Conservation (phyloP, 495 filamentous ascomycete genomes). For the Aspergillus egyptiacus region DNA sequence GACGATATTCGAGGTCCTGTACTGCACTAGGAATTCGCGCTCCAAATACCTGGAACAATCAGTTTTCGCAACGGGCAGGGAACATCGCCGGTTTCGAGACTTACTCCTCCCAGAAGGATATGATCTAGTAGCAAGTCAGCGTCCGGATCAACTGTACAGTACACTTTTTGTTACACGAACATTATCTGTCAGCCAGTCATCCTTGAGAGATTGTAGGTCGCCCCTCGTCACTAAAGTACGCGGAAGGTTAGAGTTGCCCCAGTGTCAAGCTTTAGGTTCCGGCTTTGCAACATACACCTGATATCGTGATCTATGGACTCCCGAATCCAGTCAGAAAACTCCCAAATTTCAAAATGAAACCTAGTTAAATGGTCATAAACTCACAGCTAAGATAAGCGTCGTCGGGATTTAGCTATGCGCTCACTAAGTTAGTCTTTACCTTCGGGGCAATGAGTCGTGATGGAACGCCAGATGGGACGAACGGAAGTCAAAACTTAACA, state of each 20-base stretch:
- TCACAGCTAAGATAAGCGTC: constrained; percentile 69
- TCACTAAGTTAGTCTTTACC: constrained; percentile 7
- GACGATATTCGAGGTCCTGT: constrained; percentile 75
- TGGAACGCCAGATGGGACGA: not conserved
- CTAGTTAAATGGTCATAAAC: constrained; percentile 22
- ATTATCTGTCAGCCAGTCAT: constrained; percentile 98
- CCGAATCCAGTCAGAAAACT: constrained; percentile 17
- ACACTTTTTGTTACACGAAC: constrained; percentile 43
- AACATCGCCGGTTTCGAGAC: constrained; percentile 20
- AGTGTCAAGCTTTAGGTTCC: not conserved
- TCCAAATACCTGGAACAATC: constrained; percentile 66
- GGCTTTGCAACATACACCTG: constrained; percentile 48
- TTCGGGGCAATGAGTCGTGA: not conserved
- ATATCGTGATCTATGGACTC: constrained; percentile 56
- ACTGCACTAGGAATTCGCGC: constrained; percentile 70
- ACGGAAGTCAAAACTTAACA: constrained; percentile 16
- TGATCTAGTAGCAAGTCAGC: constrained; percentile 39
- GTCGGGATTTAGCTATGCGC: constrained; percentile 54
- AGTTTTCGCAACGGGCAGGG: constrained; percentile 6
- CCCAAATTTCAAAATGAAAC: not conserved
- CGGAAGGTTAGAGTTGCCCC: not conserved
- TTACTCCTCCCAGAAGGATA: constrained; percentile 98
- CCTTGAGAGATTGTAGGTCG: constrained; percentile 79
- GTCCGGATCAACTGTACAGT: not conserved
- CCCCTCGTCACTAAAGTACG: constrained; percentile 61